These are phyloP conservation scores for Umbelopsis sp. DNA, from an alignment of 371 early-diverging fungal genomes.

Conservation along the genomic window DNA sequence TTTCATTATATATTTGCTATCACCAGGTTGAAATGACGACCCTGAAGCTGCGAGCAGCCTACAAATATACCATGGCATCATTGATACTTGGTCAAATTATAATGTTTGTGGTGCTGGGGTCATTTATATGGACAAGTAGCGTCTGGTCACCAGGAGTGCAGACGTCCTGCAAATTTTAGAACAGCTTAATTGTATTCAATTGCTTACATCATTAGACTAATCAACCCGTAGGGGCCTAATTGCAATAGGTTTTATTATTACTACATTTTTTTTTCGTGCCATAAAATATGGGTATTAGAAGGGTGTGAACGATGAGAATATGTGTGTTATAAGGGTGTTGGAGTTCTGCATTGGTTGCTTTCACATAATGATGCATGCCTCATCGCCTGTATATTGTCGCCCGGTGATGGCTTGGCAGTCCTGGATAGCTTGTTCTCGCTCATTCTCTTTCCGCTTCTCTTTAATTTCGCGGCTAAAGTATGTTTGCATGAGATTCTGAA, in stretches of 20 bases:
- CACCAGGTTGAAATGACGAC: slow-evolving; percentile 44
- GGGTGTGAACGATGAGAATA: too few species aligned
- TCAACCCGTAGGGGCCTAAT: too few species aligned
- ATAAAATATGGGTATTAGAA: too few species aligned
- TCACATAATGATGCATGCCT: slow-evolving; percentile 9
- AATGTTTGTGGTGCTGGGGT: slow-evolving; percentile 57
- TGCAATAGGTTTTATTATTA: too few species aligned
- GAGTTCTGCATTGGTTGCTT: background rate
- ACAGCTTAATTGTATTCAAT: background rate
- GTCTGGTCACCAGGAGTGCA: background rate
- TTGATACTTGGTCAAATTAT: slow-evolving; percentile 49
- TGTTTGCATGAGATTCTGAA: slow-evolving; percentile 68
- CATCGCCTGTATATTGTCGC: slow-evolving; percentile 15
- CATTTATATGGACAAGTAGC: slow-evolving; percentile 53
- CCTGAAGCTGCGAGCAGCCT: slow-evolving; percentile 40
- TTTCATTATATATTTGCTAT: background rate
- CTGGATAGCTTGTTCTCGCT: slow-evolving; percentile 58
- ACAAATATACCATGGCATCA: slow-evolving; percentile 51
- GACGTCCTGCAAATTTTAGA: background rate
- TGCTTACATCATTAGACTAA: too few species aligned
- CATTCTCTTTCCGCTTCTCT: slow-evolving; percentile 65
- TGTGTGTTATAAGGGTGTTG: too few species aligned
- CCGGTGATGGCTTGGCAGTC: slow-evolving; percentile 52
- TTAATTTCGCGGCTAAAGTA: slow-evolving; percentile 78
- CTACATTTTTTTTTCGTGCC: too few species aligned